Conservation (phyloP, 208 protist genomes). For the Acanthamoeba triangularis region DNA sequence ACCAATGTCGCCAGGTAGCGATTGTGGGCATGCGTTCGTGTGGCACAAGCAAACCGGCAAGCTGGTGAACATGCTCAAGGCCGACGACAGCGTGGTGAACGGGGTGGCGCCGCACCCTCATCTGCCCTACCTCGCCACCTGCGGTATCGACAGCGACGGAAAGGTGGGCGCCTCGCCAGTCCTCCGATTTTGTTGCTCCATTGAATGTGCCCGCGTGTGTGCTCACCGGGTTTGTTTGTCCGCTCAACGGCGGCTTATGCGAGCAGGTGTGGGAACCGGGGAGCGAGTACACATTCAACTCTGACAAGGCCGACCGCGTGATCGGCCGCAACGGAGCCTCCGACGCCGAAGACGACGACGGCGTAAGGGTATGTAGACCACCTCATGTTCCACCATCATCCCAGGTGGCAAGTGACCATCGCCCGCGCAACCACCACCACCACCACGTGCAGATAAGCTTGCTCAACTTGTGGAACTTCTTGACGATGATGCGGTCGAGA, state of each 20-base stretch:
- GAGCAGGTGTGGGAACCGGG: not conserved
- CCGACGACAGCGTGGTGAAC: constrained; percentile 25
- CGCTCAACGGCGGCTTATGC: too few relatives aligned
- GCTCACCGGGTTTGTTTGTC: too few relatives aligned
- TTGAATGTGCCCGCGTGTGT: too few relatives aligned
- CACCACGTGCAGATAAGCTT: not conserved
- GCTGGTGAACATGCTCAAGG: constrained; percentile 31
- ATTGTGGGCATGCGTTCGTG: constrained; percentile 15
- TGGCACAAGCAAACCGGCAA: not conserved
- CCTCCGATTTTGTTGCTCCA: too few relatives aligned
- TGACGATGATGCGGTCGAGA: not conserved
- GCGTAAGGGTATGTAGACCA: not conserved
- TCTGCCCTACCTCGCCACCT: constrained; percentile 3
- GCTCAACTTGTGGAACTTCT: constrained; percentile 18
- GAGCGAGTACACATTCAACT: not conserved
- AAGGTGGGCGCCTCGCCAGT: not conserved
- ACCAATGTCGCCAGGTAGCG: not conserved
- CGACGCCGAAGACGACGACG: not conserved
- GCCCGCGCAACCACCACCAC: too few relatives aligned
- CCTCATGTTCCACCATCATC: not conserved
- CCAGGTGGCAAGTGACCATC: too few relatives aligned
- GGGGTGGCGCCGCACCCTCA: not conserved
- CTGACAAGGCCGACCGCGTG: not conserved
- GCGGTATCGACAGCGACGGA: not conserved
- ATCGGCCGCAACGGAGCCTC: not conserved